Evolutionary conservation across 2,329 filamentous ascomycete species (phyloP), one percentile per base, ranked within the genome.

Genomic region (Biscogniauxia mediterranea): DNA sequence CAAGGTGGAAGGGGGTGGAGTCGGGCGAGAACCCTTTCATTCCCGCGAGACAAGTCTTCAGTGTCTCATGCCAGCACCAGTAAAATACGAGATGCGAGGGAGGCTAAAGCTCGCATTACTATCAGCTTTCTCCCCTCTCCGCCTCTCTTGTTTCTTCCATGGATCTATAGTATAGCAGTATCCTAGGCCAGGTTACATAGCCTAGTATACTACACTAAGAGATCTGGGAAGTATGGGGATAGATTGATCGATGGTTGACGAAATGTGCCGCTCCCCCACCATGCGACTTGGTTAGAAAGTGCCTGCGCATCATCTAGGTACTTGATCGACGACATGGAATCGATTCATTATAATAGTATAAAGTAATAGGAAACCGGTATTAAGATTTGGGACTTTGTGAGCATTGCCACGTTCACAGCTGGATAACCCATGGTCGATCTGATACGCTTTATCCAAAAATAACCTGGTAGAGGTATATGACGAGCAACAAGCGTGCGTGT

Each of bases 1-100:
- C 38, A 60, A 61, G 52, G 52, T 56, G 55, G 56, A 51, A 65
- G 60, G 21, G 21, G 56, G 65, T 65, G 65, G 65, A 64, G 61
- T 59, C 56, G 56, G 55, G 58, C 51, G 54, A 64, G 59, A 62
- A 59, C 61, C 65, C 65, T 66, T 67, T 65, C 63, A 65, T 67
- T 65, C 61, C 59, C 56, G 61, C 55, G 58, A 65, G 63, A 65
- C 64, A 61, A 61, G 58, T 56, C 60, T 55, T 64, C 55, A 46
- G 38, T 46, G 38, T 46, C 38, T 46, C 38, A 46, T 46, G 11
- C 38, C 38, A 46, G 38, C 28, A 32, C 17, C 38, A 17, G 38
- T 6, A 46, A 11, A 46, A 46, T 46, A 46, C 38, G 38, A 46
- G 38, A 46, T 23, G 5, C 5, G 23, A 23, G 23, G 38, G 15